These are phyloP conservation scores for Clarkia xantiana DNA, from an alignment of 345 rosid species.

Conservation along the genomic window DNA sequence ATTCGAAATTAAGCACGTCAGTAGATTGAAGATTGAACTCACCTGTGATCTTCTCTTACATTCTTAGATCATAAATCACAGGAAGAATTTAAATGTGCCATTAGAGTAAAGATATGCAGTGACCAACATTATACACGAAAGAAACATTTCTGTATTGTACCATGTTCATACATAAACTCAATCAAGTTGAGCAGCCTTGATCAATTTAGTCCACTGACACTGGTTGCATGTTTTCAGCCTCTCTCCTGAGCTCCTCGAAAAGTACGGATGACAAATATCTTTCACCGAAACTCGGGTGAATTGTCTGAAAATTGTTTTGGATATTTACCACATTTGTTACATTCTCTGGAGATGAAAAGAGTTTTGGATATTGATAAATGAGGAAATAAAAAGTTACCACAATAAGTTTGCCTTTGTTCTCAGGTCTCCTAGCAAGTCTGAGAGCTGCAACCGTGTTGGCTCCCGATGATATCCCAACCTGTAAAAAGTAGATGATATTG, in stretches of 20 bases:
- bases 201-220: slow-evolving; percentile 51
- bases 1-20: no score
- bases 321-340: no score
- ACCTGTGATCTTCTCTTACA: no score
- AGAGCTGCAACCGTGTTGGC: slow-evolving; percentile 90
- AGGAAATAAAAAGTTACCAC: slow-evolving; percentile 33
- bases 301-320: slow-evolving; percentile 37
- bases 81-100: no score
- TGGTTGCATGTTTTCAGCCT: slow-evolving; percentile 86
- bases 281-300: slow-evolving; percentile 94
- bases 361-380: neutral
- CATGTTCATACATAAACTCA: neutral
- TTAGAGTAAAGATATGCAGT: no score
- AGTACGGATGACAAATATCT: slow-evolving; percentile 72
- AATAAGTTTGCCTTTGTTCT: slow-evolving; percentile 90
- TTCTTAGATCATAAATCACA: no score
- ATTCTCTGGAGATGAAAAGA: no score
- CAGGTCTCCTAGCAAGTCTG: slow-evolving; percentile 67
- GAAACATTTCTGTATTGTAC: no score
- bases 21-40: no score
- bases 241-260: slow-evolving; percentile 74
- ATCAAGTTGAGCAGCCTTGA: neutral
- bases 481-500: neutral
- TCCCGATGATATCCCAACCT: slow-evolving; percentile 97
- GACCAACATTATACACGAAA: no score